Evolutionary conservation across 2,329 filamentous ascomycete genomes (phyloP), one percentile per base, ranked within the genome.

Genomic region (Calonectria honghensis): DNA sequence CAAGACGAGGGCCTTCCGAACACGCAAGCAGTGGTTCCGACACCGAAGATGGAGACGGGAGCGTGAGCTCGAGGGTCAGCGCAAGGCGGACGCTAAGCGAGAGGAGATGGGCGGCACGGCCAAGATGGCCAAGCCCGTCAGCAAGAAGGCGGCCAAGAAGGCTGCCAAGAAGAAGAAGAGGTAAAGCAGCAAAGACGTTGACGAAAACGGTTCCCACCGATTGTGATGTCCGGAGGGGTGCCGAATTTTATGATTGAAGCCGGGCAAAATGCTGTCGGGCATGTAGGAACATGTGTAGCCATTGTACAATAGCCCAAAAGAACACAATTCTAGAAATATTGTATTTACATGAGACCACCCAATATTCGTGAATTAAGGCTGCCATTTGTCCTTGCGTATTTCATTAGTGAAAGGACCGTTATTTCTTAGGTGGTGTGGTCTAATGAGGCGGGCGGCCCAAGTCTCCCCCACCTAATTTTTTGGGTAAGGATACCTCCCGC

Each of bases 1-100:
- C 71, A 85, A 88, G 72, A 86, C 88, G 31, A 89, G 87, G 76
- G 86, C 88, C 70, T 88, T 89, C 81, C 84, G 86, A 29, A 89
- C 89, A 74, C 85, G 90, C 61, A 89, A 88, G 82, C 86, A 88
- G 77, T 86, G 84, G 80, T 85, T 90, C 80, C 83, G 89, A 54
- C 83, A 87, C 69, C 80, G 86, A 64, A 79, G 86, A 68, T 88
- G 86, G 85, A 85, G 85, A 70, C 79, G 84, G 24, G 87, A 88
- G 83, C 80, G 83, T 70, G 85, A 86, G 78, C 78, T 86, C n/a
- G 83, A 82, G 71, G 86, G 86, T 1, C 85, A 87, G 83, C 83
- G 83, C 77, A 84, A 84, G 83, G 85, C 85, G 35, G 83, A 80
- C 74, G 78, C 74, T 74, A 83, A 79, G 80, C 82, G 84, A 71